phyloP scores from a whole-genome alignment of 2,329 filamentous ascomycete species.

The Ophiostoma montium region DNA sequence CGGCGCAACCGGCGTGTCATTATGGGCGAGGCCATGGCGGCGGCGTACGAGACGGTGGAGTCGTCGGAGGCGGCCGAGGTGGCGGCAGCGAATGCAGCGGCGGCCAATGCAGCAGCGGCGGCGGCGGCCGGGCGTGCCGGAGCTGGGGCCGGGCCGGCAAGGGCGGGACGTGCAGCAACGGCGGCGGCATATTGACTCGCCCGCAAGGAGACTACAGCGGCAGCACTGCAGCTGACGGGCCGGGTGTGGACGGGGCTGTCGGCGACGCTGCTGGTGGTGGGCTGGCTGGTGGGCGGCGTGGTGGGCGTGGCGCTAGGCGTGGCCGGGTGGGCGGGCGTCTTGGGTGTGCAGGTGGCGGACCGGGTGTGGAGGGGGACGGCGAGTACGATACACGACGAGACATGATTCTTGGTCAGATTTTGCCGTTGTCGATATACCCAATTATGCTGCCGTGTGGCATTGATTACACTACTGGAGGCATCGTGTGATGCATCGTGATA shows the following conservation, averaged over 20 bases:
- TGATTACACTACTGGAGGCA: no score
- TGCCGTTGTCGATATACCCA: no score
- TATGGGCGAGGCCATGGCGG: constrained; percentile 2
- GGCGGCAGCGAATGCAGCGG: neutral
- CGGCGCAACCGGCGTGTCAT: constrained; percentile 41
- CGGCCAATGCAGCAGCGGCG: neutral
- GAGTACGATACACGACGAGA: neutral
- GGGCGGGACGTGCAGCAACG: constrained; percentile 2
- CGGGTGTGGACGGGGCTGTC: constrained; percentile 7
- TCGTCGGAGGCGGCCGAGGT: neutral
- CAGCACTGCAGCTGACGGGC: constrained; percentile 1
- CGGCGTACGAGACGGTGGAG: neutral
- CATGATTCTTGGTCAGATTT: no score
- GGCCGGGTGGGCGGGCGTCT: constrained; percentile 5
- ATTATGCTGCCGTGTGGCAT: no score
- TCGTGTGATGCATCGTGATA: no score
- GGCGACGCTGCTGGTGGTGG: constrained; percentile 7
- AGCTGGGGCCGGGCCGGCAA: neutral
- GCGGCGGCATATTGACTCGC: constrained; percentile 8
- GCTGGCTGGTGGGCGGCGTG: constrained; percentile 7
- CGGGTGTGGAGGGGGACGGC: neutral
- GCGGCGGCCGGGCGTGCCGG: neutral
- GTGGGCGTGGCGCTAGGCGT: constrained; percentile 5
- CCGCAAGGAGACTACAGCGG: neutral
- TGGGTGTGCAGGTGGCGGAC: constrained; percentile 2